Percentiles rank a stretch among this genome's conserved stretches.
phyloP scores from a whole-genome alignment of 352 stramenopile genomes.

The Globisporangium echinulatum region DNA sequence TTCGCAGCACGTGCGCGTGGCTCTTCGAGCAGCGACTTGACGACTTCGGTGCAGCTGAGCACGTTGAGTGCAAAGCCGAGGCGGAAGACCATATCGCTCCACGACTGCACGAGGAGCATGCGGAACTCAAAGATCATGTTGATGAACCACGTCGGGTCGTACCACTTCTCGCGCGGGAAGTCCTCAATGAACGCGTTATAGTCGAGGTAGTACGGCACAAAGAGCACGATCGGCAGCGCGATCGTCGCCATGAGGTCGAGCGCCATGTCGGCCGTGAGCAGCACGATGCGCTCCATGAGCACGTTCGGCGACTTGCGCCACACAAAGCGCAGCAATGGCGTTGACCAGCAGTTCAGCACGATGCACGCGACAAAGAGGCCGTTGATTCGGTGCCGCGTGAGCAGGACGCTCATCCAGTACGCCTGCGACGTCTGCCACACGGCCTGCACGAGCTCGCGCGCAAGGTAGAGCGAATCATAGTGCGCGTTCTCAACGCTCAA shows the following conservation, averaged over 20 bases:
- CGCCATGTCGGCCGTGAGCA: conserved; percentile 7
- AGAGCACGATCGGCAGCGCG: conserved; percentile 9
- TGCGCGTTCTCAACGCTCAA: conserved; percentile 18
- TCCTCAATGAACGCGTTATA: conserved; percentile 5
- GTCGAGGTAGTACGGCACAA: conserved; percentile 7
- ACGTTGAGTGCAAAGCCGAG: conserved; percentile 31
- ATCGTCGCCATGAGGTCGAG: conserved; percentile 16
- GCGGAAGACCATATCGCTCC: conserved; percentile 21
- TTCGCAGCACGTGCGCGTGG: not conserved
- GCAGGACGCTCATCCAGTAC: conserved; percentile 13
- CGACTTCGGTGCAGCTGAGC: conserved; percentile 23
- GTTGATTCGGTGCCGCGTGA: conserved; percentile 12
- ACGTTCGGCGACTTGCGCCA: conserved; percentile 1
- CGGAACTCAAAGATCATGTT: conserved; percentile 20
- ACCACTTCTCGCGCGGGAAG: conserved; percentile 14
- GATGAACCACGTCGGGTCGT: conserved; percentile 20
- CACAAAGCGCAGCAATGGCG: conserved; percentile 5
- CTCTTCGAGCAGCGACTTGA: conserved; percentile 23
- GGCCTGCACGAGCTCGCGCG: conserved; percentile 18
- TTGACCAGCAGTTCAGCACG: conserved; percentile 20
- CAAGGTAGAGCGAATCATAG: conserved; percentile 17
- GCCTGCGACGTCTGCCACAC: conserved; percentile 22
- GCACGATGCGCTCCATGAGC: conserved; percentile 11
- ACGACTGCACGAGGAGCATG: conserved; percentile 24
- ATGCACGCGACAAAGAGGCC: conserved; percentile 12